phyloP scores from a whole-genome alignment of 805 yeast species.

The Dipodascopsis uninucleata region DNA sequence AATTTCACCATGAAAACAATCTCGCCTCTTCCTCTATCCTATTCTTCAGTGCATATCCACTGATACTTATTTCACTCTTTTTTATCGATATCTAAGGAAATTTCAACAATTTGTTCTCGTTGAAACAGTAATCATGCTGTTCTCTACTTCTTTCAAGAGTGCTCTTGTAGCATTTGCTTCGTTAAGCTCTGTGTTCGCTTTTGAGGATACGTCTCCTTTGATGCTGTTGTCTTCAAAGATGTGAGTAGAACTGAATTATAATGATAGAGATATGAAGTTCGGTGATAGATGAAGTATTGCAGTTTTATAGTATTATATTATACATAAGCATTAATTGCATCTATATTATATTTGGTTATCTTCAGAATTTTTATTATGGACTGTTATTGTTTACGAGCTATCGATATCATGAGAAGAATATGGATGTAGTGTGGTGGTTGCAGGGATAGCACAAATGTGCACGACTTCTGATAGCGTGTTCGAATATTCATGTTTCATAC shows the following conservation, averaged over 20 bases:
- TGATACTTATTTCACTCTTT: neutral
- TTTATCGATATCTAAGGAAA: too few species aligned
- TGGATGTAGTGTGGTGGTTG: neutral
- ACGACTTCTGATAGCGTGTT: slow-evolving; percentile 5
- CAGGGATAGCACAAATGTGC: too few species aligned
- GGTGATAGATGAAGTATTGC: neutral
- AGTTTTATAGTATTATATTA: slow-evolving; percentile 2
- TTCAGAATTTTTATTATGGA: neutral
- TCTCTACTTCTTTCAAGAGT: slow-evolving; percentile 18
- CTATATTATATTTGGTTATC: slow-evolving; percentile 7
- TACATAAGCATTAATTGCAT: slow-evolving; percentile 1
- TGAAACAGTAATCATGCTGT: slow-evolving; percentile 12
- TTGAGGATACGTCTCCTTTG: slow-evolving; percentile 31
- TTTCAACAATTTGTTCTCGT: neutral
- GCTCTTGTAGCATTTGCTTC: slow-evolving; percentile 22
- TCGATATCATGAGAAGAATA: too few species aligned
- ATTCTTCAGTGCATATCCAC: neutral
- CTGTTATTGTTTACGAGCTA: too few species aligned
- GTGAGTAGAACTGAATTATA: slow-evolving; percentile 9
- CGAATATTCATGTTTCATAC: neutral
- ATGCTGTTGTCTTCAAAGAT: slow-evolving; percentile 26
- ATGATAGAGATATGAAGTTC: neutral
- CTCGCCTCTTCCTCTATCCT: slow-evolving; percentile 2
- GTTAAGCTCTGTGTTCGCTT: slow-evolving; percentile 24
- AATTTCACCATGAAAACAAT: too few species aligned